These are phyloP conservation scores for Silene uniflora DNA, from an alignment of 148 eudicot species.

Conservation along the genomic window DNA sequence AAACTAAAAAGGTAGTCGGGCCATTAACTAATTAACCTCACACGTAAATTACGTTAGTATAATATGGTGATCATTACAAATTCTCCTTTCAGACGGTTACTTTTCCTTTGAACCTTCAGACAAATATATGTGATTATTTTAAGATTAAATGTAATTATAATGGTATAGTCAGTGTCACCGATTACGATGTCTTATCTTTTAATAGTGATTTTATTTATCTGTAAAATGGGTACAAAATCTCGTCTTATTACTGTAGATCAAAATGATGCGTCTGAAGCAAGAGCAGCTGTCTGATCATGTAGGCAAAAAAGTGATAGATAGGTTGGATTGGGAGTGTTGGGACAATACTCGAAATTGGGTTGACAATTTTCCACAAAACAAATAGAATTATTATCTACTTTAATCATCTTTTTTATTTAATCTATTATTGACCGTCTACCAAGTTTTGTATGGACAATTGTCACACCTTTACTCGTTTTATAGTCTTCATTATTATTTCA, in stretches of 20 bases:
- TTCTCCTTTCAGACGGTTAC: too few species aligned
- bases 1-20: too few species aligned
- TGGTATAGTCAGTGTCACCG: too few species aligned
- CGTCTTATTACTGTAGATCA: too few species aligned
- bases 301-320: background rate
- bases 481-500: background rate
- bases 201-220: too few species aligned
- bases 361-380: slow-evolving; percentile 20
- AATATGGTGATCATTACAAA: background rate
- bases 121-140: too few species aligned
- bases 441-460: slow-evolving; percentile 9
- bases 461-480: slow-evolving; percentile 6
- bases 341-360: background rate
- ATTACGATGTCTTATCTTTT: too few species aligned
- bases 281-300: too few species aligned
- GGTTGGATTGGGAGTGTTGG: slow-evolving; percentile 7
- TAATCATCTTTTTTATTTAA: background rate
- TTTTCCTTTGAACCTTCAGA: too few species aligned
- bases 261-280: too few species aligned
- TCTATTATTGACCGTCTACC: slow-evolving; percentile 15
- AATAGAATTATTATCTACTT: background rate
- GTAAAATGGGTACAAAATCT: too few species aligned
- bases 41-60: slow-evolving; percentile 21
- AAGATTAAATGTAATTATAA: too few species aligned
- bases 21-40: background rate